Base-by-base conservation (phyloP, 2,329 filamentous ascomycete genomes). In the Paecilomyces fulvus region DNA sequence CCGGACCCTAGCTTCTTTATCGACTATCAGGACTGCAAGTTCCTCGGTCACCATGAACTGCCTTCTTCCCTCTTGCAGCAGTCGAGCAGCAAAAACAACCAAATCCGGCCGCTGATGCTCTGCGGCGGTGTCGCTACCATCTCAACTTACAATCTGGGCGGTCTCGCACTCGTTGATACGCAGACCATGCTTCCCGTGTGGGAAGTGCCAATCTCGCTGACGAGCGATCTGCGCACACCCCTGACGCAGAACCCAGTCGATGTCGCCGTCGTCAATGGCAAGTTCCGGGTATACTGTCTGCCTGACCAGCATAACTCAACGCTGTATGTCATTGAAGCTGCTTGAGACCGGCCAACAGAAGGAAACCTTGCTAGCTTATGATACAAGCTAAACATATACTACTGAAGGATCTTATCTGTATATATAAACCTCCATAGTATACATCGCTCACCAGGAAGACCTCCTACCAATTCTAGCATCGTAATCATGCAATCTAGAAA, bases 1-100 rank as follows among this genome's bases (percentile, higher is more conserved):
- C 57, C 61, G 6, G 79, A 79, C 52, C 77, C 76, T 0, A 73
- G 67, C 33, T 71, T 76, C 60, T 80, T 73, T 63, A 63, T 77
- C 55, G 78, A 80, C 58, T 80, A 80, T 61, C 77, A 80, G 63
- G 78, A 80, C 68, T 80, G 77, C 67, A 80, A 80, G 61, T 79
- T 74, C 64, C 66, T 80, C 0, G 78, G 77, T 3, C 72, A 71
- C 59, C 70, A 72, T 12, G 58, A 62, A 9, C 58, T 65, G 5
- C 75, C 76, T 51, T 60, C 60, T n/a, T 63, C 14, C 30, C 28
- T 59, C 21, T 23, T 56, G 14, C 48, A 37, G 2, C 21, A 28
- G 14, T 53, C 55, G 20, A 21, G 28, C 10, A 33, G 20, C 30
- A 49, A 30, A 7, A 28, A 28, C 25, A 28, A 28, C 25, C 25